Evolutionary conservation across 345 rosid genomes (phyloP).

Genomic region (Zanthoxylum bungeanum): DNA sequence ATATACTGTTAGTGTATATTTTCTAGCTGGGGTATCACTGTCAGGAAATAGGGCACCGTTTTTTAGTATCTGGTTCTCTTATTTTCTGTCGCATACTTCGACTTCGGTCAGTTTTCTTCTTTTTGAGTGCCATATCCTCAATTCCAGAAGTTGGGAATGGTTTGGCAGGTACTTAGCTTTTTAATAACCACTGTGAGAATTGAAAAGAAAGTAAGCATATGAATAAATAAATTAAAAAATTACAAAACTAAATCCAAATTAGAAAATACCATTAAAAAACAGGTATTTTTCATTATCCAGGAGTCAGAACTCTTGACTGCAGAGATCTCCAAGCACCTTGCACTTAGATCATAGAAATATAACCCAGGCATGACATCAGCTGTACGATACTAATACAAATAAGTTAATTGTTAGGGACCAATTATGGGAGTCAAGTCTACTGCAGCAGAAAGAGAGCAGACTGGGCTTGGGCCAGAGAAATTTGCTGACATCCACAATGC

Average conservation of each 20-base stretch:
- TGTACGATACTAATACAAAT: no score
- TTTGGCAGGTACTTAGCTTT: slow-evolving; percentile 30
- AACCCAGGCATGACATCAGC: background rate
- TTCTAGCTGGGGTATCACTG: slow-evolving; percentile 26
- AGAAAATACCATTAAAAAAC: background rate
- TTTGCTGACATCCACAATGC: no score
- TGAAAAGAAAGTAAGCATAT: background rate
- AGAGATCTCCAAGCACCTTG: background rate
- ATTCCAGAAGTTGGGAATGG: slow-evolving; percentile 39
- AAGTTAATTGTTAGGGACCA: no score
- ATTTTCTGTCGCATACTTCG: slow-evolving; percentile 27
- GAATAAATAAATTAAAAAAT: background rate
- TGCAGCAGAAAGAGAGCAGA: no score
- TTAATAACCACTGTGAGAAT: background rate
- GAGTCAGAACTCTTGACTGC: background rate
- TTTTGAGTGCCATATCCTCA: slow-evolving; percentile 28
- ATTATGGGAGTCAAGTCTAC: no score
- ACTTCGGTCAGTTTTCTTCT: slow-evolving; percentile 30
- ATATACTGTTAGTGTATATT: slow-evolving; percentile 23
- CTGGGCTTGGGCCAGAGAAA: no score
- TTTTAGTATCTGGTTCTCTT: slow-evolving; percentile 22
- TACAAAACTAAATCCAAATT: background rate
- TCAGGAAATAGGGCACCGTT: slow-evolving; percentile 23
- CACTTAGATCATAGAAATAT: background rate
- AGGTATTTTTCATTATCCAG: background rate